A percentile compares a stretch with the other conserved stretches of the same genome.
Conservation (phyloP, 2,329 filamentous ascomycete genomes). For the Penicillium sp. region DNA sequence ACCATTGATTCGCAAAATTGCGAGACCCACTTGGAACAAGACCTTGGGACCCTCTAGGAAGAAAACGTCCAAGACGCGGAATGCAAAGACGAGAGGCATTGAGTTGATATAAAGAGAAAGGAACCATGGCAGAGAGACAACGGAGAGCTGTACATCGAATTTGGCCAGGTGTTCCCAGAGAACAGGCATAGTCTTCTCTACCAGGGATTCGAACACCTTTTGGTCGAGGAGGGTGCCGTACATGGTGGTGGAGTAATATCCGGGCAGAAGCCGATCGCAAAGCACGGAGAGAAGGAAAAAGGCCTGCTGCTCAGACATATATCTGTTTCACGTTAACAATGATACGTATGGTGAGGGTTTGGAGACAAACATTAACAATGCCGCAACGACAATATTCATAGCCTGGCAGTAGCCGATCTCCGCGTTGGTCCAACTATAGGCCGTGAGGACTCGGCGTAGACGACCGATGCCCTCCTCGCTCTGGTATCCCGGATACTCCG, state of each 20-base stretch:
- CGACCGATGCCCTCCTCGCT: slow-evolving; percentile 92
- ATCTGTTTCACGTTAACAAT: slow-evolving; percentile 51
- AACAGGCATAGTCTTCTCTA: slow-evolving; percentile 99
- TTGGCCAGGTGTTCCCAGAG: slow-evolving; percentile 98
- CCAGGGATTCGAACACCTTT: slow-evolving; percentile 93
- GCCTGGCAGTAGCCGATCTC: slow-evolving; percentile 98
- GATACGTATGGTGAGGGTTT: not conserved
- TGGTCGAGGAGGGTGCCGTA: slow-evolving; percentile 96
- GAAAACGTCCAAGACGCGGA: slow-evolving; percentile 94
- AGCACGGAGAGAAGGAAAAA: slow-evolving; percentile 91
- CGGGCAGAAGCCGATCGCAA: slow-evolving; percentile 88
- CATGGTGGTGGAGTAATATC: slow-evolving; percentile 99
- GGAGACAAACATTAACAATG: slow-evolving; percentile 74
- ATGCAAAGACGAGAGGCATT: slow-evolving; percentile 97
- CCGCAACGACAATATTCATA: slow-evolving; percentile 99
- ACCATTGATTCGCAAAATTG: slow-evolving; percentile 95
- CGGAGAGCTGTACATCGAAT: slow-evolving; percentile 93
- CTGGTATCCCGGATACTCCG: slow-evolving; percentile 96
- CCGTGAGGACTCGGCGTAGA: slow-evolving; percentile 85
- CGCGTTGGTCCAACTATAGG: slow-evolving; percentile 95
- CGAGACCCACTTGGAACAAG: slow-evolving; percentile 91
- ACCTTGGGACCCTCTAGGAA: slow-evolving; percentile 98
- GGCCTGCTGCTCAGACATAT: slow-evolving; percentile 94
- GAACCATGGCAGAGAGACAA: slow-evolving; percentile 97
- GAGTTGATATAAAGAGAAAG: slow-evolving; percentile 98